phyloP scores from a whole-genome alignment of 495 filamentous ascomycete species.

The Trichocladium antarcticum region DNA sequence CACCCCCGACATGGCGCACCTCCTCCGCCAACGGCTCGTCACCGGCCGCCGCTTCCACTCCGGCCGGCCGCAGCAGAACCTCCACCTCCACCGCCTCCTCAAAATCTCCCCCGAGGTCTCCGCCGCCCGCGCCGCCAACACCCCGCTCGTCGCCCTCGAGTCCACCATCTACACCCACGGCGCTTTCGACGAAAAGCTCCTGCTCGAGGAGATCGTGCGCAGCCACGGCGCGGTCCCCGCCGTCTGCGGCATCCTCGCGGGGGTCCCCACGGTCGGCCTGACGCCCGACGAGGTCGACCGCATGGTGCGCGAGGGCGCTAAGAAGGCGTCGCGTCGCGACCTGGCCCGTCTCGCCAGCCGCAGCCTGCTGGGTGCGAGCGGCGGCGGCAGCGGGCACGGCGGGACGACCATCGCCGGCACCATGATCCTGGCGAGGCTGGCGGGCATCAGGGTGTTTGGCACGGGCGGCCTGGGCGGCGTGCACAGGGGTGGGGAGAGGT shows the following conservation, averaged over 20 bases:
- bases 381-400: slow-evolving; percentile 46
- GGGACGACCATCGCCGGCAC: slow-evolving; percentile 91
- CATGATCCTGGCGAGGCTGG: slow-evolving; percentile 77
- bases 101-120: slow-evolving; percentile 71
- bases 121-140: slow-evolving; percentile 56
- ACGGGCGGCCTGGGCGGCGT: slow-evolving; percentile 81
- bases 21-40: background rate
- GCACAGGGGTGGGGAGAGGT: slow-evolving; percentile 75
- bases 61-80: slow-evolving; percentile 6
- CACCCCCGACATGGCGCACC: background rate
- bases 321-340: slow-evolving; percentile 82
- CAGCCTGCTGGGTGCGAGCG: slow-evolving; percentile 49
- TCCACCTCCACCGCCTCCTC: slow-evolving; percentile 40
- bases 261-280: slow-evolving; percentile 72
- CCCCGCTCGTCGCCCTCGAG: slow-evolving; percentile 84
- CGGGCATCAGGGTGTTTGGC: slow-evolving; percentile 86
- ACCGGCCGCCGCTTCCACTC: background rate
- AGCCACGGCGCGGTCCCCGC: slow-evolving; percentile 80
- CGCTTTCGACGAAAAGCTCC: slow-evolving; percentile 73
- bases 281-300: slow-evolving; percentile 53
- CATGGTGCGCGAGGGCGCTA: slow-evolving; percentile 54
- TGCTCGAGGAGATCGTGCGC: slow-evolving; percentile 69
- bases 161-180: slow-evolving; percentile 70
- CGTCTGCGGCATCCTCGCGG: slow-evolving; percentile 74
- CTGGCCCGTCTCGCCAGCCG: slow-evolving; percentile 56